Evolutionary conservation across 768 basidiomycete species (phyloP), one percentile per base, ranked within the genome.

Genomic region (Leccinellum luteum): DNA sequence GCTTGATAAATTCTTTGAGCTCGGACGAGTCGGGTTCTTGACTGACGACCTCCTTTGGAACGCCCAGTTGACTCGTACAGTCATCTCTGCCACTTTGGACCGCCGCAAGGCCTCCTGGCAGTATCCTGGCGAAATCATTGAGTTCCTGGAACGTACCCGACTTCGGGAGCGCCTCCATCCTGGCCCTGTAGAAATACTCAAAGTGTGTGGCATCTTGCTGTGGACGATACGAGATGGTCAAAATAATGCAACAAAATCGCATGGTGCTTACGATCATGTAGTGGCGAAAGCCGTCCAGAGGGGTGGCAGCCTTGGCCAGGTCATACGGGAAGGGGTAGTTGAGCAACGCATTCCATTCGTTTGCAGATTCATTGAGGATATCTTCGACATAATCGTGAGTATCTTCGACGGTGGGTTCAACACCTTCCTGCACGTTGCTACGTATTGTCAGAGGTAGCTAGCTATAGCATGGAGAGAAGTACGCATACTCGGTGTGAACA

Each of bases 141-240:
- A 58, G 8, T 3, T 58, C 55, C 31, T 58, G 3, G 55, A 58
- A 57, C 12, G 30, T 19, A 2, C 57, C 57, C 1, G 41, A 15
- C 21, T 27, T 41, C 2, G 14, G 2, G 31, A 58, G 30, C 21
- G 57, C 31, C 28, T 34, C 48, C 38, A 30, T 58, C 5, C 41
- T 43, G 9, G 44, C 10, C 3, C 57, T 23, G 48, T 49, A 58
- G 23, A 34, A 58, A 28, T 50, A 30, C 31, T 58, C 57, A 13
- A 58, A 56, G 48, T 58, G 57, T 10, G 31, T 14, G 5, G 38
- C 55, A 23, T 58, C 55, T 58, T 58, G 57, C 57, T 58, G 41
- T 25, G 13, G 14, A 8, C n/a, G 25, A 8, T 8, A 8, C 19
- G 23, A 4, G 17, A 3, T n/a, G 4, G 21, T 44, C 3, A 5